These are phyloP conservation scores for Mycocalia duriaeana DNA, from an alignment of 1,284 basidiomycete genomes.

Conservation along the genomic window DNA sequence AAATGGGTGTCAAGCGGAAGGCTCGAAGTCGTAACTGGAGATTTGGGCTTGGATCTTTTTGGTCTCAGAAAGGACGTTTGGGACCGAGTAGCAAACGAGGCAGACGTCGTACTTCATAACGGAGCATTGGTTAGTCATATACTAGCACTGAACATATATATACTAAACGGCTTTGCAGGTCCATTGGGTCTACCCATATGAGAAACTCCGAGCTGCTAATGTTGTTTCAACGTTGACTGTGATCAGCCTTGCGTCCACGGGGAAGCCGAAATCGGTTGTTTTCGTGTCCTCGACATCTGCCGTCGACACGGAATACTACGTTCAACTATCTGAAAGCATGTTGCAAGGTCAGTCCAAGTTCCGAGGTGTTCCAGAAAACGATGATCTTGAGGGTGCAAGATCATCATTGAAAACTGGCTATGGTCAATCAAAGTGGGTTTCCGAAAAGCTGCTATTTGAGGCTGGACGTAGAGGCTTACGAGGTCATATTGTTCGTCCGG, in stretches of 20 bases:
- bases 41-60: conserved; percentile 75
- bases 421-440: conserved; percentile 98
- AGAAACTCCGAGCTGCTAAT: conserved; percentile 87
- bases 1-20: conserved; percentile 71
- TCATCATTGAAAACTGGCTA: conserved; percentile 84
- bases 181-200: conserved; percentile 99
- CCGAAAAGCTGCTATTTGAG: conserved; percentile 90
- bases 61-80: conserved; percentile 71
- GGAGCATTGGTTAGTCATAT: conserved; percentile 78
- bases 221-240: conserved; percentile 86
- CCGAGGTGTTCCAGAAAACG: conserved; percentile 80
- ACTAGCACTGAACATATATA: neutral
- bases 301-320: conserved; percentile 89
- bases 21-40: conserved; percentile 86
- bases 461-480: conserved; percentile 82
- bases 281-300: conserved; percentile 96
- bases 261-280: conserved; percentile 78
- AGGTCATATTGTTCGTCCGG: conserved; percentile 90
- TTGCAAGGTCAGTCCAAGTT: conserved; percentile 39
- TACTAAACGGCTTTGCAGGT: conserved; percentile 68
- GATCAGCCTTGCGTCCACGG: conserved; percentile 73
- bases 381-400: conserved; percentile 88
- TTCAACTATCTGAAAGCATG: conserved; percentile 81
- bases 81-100: conserved; percentile 67
- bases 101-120: conserved; percentile 90